Conservation (phyloP, 2,329 filamentous ascomycete species). For the Ceratocystis huliohia region DNA sequence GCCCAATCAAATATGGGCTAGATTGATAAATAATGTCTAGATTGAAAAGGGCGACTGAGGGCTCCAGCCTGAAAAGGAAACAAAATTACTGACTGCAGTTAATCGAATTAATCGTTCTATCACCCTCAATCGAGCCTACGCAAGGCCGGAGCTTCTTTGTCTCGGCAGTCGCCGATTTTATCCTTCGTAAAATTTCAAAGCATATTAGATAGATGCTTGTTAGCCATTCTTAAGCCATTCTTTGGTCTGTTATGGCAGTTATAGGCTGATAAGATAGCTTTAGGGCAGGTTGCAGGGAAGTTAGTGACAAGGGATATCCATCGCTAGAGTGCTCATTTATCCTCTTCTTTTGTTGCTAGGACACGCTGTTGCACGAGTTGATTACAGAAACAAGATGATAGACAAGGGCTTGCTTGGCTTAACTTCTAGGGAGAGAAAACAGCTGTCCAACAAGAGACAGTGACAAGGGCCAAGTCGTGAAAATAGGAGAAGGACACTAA, state of each 20-base stretch:
- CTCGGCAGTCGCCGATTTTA: neutral
- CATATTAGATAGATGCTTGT: too few relatives aligned
- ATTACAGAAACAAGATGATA: slow-evolving; percentile 2
- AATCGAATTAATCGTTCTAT: neutral
- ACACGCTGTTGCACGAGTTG: neutral
- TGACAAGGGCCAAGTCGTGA: too few relatives aligned
- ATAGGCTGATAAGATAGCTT: neutral
- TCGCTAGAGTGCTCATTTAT: neutral
- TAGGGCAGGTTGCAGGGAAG: neutral
- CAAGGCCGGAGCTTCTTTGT: neutral
- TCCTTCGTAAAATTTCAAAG: neutral
- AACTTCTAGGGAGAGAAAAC: neutral
- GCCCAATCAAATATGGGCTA: neutral
- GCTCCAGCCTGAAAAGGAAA: neutral
- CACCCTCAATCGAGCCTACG: neutral
- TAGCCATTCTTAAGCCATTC: too few relatives aligned
- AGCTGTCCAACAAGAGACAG: neutral
- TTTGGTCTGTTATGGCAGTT: too few relatives aligned
- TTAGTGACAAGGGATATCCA: neutral
- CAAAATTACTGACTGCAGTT: neutral
- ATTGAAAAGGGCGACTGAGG: neutral
- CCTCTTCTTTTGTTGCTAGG: neutral
- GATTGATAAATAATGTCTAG: neutral
- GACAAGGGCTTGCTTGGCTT: neutral
- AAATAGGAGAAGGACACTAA: too few relatives aligned